Base-by-base conservation (phyloP, 2,329 filamentous ascomycete genomes). In the Teratosphaeria gauchensis region DNA sequence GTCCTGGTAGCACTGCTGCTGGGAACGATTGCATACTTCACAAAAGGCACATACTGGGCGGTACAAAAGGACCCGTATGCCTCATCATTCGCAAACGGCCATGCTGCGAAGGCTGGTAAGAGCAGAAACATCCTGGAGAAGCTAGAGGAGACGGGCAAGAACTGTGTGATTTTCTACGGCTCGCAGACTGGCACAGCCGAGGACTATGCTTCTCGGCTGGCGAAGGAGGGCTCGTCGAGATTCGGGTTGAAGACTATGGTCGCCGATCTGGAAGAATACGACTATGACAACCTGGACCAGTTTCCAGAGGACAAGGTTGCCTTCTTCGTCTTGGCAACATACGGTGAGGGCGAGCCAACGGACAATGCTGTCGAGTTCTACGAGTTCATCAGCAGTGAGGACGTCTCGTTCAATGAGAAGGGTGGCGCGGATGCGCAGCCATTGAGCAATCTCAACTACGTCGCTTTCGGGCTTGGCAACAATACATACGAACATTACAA, bases 401-500 rank as follows among this genome's bases (percentile, higher is more conserved):
- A 94, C 58, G 80, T 87, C 59, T 77, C 83, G 65, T 97, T 97
- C 76, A 89, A 88, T 65, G 84, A 91, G 70, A 83, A 85, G 67
- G 78, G 74, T 57, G 71, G 74, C 52, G 73, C 74, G 16, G 82
- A 83, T 53, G 88, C 92, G 24, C 82, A 87, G 62, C 83, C 92
- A 55, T 84, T 99, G 57, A 80, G 78, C 56, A 92, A 90, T 69
- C 83, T 99, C 71, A 92, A 92, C 74, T 99, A 92, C 72, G 91
- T 99, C 70, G 84, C 91, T 59, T 99, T 99, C 69, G 94, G 94
- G 70, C 85, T 99, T 46, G 94, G 94, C 66, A 99, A 99, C 81
- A 99, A 97, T 80, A 97, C 94, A 31, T 99, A 99, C 73, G 94
- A 99, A 73, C 94, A 99, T 80, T 99, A 96, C 82, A 99, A 99